Conservation (phyloP, 2,329 filamentous ascomycete genomes). For the Sphaerulina populicola region DNA sequence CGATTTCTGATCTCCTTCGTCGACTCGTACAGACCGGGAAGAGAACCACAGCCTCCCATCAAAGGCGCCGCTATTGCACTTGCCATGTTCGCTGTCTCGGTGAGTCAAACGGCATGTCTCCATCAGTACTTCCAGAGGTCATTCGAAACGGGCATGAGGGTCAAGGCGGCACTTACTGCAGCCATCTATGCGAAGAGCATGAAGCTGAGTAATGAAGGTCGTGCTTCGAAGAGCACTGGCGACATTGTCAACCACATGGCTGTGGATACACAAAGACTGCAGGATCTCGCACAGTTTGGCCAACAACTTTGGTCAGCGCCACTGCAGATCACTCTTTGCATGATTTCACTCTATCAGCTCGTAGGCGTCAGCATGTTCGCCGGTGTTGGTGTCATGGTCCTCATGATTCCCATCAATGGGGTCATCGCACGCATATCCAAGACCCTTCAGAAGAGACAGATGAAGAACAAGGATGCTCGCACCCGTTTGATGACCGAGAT, state of each 20-base stretch:
- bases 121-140: conserved; percentile 97
- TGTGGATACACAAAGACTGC: conserved; percentile 88
- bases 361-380: conserved; percentile 93
- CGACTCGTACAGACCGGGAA: conserved; percentile 57
- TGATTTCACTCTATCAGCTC: conserved; percentile 91
- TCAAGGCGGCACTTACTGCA: conserved; percentile 82
- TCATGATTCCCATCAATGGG: conserved; percentile 96
- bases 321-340: conserved; percentile 91
- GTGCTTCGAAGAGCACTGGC: conserved; percentile 79
- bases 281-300: conserved; percentile 90
- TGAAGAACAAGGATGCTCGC: conserved; percentile 97
- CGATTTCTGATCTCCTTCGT: conserved; percentile 78
- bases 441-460: conserved; percentile 85
- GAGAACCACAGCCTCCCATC: conserved; percentile 64
- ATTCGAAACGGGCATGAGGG: conserved; percentile 93
- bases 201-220: conserved; percentile 83
- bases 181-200: conserved; percentile 90
- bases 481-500: conserved; percentile 95
- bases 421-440: conserved; percentile 90
- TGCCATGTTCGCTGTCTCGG: conserved; percentile 82
- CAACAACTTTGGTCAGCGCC: conserved; percentile 95
- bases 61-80: conserved; percentile 80
- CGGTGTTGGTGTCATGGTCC: conserved; percentile 85
- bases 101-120: conserved; percentile 78
- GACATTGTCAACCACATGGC: conserved; percentile 99